Percentiles rank a stretch among this genome's conserved stretches.
phyloP scores from a whole-genome alignment of 73 alveolate genomes.

The Paramecium caudatum region DNA sequence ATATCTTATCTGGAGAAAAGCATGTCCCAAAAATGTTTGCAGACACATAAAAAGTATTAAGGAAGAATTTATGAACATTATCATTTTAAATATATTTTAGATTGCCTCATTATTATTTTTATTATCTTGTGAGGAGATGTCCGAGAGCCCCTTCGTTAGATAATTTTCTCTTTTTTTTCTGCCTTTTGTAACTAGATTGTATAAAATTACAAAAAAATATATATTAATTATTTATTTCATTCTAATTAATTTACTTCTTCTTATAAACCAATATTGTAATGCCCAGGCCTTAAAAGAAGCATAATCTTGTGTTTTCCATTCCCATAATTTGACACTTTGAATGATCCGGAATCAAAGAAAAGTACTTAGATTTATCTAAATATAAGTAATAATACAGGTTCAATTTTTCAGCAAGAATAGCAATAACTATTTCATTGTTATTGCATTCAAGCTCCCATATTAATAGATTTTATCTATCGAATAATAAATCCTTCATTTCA shows the following conservation, averaged over 20 bases:
- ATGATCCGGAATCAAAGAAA: too few relatives aligned
- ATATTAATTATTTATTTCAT: too few relatives aligned
- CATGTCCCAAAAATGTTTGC: background rate
- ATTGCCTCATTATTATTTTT: too few relatives aligned
- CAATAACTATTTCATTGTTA: background rate
- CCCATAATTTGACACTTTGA: too few relatives aligned
- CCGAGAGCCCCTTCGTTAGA: too few relatives aligned
- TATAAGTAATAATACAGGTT: background rate
- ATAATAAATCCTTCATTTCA: background rate
- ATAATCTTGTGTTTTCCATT: too few relatives aligned
- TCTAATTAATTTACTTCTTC: too few relatives aligned
- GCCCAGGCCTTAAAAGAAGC: background rate
- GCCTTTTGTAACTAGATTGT: too few relatives aligned
- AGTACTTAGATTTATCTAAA: background rate
- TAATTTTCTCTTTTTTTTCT: too few relatives aligned
- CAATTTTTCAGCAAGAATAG: background rate
- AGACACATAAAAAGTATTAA: background rate
- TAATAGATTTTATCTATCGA: background rate
- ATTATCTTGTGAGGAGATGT: too few relatives aligned
- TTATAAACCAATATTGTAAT: constrained; percentile 37
- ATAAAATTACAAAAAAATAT: too few relatives aligned
- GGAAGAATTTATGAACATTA: background rate
- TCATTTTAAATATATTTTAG: background rate
- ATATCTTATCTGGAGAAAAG: background rate
- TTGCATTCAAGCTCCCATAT: constrained; percentile 35